Evolutionary conservation across 1,284 basidiomycete species (phyloP), one percentile per base, ranked within the genome.

Genomic region (Cutaneotrichosporon sp.): DNA sequence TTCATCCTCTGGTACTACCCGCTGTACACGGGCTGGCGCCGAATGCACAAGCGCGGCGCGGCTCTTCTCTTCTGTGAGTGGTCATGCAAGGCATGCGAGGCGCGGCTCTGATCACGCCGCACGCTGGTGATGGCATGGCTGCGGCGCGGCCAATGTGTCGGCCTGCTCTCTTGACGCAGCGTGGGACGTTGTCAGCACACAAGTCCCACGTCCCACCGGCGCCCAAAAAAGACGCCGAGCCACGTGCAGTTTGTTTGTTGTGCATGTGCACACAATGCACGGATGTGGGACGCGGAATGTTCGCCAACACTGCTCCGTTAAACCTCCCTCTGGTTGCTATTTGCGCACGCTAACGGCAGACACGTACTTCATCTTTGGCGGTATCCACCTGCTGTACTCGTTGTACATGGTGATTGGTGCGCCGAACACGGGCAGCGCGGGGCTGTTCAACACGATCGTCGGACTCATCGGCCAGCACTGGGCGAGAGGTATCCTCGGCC

Each of bases 21-120:
- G 2, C 87, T 94, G 68, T 97, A 97, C 79, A 93, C 94, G 65
- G 93, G 88, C 45, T 92, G 91, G 78, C 90, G 91, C 85, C 94
- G 96, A 81, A 90, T 86, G 34, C 69, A 72, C 78, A 73, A 58
- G 51, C 54, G 60, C 40, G 67, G 64, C 38, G 66, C 74, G 59
- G 74, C 73, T 20, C 69, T 77, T 60, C 77, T 77, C 60, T 76
- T 77, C 66, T 77, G 72, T 73, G 47, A 58, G 70, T 58, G 17
- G 85, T n/a, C n/a, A n/a, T n/a, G n/a, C n/a, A n/a, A n/a, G n/a
- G n/a, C n/a, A n/a, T n/a, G n/a, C n/a, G n/a, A 30, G 3, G n/a
- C n/a, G n/a, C n/a, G n/a, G n/a, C n/a, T n/a, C n/a, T n/a, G n/a
- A n/a, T n/a, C n/a, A n/a, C n/a, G n/a, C n/a, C n/a, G n/a, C n/a